Evolutionary conservation across 2,329 filamentous ascomycete species (phyloP).

Genomic region (Teratosphaeria pseudoeucalypti): DNA sequence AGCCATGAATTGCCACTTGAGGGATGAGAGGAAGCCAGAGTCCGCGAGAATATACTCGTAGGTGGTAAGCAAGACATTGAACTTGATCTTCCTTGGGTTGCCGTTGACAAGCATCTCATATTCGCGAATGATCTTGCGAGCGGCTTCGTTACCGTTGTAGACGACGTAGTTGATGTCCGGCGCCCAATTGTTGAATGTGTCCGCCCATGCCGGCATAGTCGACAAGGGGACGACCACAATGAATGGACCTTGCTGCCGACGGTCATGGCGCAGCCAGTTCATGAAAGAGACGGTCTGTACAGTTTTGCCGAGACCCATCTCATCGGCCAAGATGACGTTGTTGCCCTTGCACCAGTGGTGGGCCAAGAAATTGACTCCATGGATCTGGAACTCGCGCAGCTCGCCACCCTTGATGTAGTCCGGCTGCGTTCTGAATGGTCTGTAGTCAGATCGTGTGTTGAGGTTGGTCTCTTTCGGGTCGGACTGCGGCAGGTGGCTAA

Average conservation of each 20-base stretch:
- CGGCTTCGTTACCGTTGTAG: slow-evolving; percentile 81
- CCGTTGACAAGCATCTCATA: slow-evolving; percentile 81
- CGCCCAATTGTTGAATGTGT: slow-evolving; percentile 94
- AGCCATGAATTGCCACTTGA: slow-evolving; percentile 96
- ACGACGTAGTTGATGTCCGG: slow-evolving; percentile 95
- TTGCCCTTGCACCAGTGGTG: slow-evolving; percentile 92
- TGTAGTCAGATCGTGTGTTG: slow-evolving; percentile 61
- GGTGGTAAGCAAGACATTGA: slow-evolving; percentile 94
- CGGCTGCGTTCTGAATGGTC: slow-evolving; percentile 68
- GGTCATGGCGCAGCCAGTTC: slow-evolving; percentile 88
- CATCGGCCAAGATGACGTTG: slow-evolving; percentile 94
- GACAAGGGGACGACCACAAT: slow-evolving; percentile 95
- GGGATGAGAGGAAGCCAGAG: slow-evolving; percentile 68
- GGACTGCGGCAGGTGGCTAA: slow-evolving; percentile 69
- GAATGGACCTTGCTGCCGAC: slow-evolving; percentile 85
- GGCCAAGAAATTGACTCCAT: slow-evolving; percentile 86
- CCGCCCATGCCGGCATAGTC: slow-evolving; percentile 95
- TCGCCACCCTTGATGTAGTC: slow-evolving; percentile 75
- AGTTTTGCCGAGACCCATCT: slow-evolving; percentile 97
- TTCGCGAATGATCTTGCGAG: slow-evolving; percentile 78
- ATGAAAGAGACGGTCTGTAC: slow-evolving; percentile 96
- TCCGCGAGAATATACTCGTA: slow-evolving; percentile 94
- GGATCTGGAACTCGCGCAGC: slow-evolving; percentile 85
- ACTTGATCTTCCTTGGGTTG: slow-evolving; percentile 81
- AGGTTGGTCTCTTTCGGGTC: slow-evolving; percentile 66